Base-by-base conservation (phyloP, 2,329 filamentous ascomycete genomes). In the Orbilia oligospora region DNA sequence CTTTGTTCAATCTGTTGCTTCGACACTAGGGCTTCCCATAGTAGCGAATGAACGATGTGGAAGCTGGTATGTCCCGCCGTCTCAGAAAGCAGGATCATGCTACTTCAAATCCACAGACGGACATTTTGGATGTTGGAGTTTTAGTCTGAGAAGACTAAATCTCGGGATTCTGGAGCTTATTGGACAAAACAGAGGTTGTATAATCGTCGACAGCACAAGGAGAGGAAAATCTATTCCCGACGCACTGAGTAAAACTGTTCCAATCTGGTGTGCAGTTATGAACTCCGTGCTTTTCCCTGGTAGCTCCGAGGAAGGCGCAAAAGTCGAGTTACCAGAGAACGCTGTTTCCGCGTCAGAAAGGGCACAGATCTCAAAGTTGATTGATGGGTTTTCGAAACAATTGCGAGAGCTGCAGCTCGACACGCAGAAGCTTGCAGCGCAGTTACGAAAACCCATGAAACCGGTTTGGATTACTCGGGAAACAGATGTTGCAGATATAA, bases 81-180 rank as follows among this genome's bases (percentile, higher is more conserved):
- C 84, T 6, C 82, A 83, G 27, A 96, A 95, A 84, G 85, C 83
- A 0, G 92, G 89, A 36, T 94, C 92, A 80, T 93, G 92, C 36
- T 99, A 98, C 85, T 99, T 98, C 86, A 99, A 99, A 87, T 97
- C 93, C 85, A 99, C 96, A 1, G 96, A 99, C 85, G 96, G 96
- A 0, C 96, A 99, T 84, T 90, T 91, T 66, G 91, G 93, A 8
- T 91, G 97, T 83, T 99, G 96, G 96, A 89, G 91, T 79, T 97
- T 98, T 83, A 97, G 93, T 84, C 88, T 91, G 22, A 87, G 96
- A 80, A 88, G 96, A 80, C 85, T 98, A 82, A 99, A 99, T 83
- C 83, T 97, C 82, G 92, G 97, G 80, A 83, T 98, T 16, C 84
- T 97, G 63, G 87, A 90, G 38, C 82, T 94, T 48, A 87, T 95